Conservation (phyloP, 1,284 basidiomycete species). For the Ceratobasidium sp. region DNA sequence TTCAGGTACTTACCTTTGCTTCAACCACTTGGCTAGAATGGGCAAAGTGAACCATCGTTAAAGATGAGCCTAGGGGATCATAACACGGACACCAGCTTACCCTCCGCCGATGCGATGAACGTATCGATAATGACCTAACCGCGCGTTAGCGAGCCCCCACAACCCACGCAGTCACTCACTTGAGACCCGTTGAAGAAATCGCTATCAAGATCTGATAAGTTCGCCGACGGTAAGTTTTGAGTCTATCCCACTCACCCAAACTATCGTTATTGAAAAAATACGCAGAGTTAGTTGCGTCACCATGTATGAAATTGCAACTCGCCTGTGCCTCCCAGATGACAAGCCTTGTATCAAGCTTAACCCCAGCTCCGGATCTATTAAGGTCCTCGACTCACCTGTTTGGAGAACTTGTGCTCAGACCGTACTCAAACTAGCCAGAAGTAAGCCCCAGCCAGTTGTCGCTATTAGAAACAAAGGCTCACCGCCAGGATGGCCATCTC, state of each 20-base stretch:
- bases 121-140: constrained; percentile 83
- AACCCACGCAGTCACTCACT: constrained; percentile 53
- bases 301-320: constrained; percentile 4
- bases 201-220: constrained; percentile 58
- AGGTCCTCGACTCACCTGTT: constrained; percentile 14
- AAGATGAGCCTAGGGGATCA: not conserved
- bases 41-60: not conserved
- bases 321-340: constrained; percentile 90
- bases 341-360: constrained; percentile 62
- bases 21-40: constrained; percentile 86
- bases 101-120: constrained; percentile 83
- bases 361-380: not conserved
- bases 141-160: constrained; percentile 11
- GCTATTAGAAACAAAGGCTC: constrained; percentile 52
- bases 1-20: constrained; percentile 64
- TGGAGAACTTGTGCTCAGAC: constrained; percentile 86
- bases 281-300: not conserved
- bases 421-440: constrained; percentile 78
- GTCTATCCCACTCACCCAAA: constrained; percentile 29
- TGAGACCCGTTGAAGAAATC: constrained; percentile 93
- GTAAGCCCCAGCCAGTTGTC: not conserved
- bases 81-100: constrained; percentile 58
- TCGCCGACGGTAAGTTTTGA: not conserved
- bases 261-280: not conserved
- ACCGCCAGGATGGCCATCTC: constrained; percentile 88